phyloP scores from a whole-genome alignment of 345 rosid genomes.

The Salix purpurea region DNA sequence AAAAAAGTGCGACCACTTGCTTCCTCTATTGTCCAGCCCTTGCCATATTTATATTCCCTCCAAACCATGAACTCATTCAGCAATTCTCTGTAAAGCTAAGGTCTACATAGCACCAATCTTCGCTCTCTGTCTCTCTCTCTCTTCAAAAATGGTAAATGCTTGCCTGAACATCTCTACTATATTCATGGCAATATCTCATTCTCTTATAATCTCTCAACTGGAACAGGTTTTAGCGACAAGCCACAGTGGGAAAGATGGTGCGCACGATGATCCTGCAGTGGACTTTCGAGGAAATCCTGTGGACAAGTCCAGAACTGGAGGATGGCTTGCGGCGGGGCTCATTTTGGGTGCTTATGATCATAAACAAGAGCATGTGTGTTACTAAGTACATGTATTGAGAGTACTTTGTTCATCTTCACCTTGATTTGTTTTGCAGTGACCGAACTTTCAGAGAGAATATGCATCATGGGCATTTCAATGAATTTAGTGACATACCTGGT shows the following conservation, averaged over 20 bases:
- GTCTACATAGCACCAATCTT: background rate
- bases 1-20: background rate
- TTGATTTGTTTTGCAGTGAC: constrained; percentile 43
- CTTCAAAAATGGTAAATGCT: constrained; percentile 4
- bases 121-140: background rate
- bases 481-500: constrained; percentile 83
- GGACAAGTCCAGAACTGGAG: constrained; percentile 76
- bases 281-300: constrained; percentile 62
- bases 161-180: background rate
- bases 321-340: constrained; percentile 90
- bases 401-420: background rate
- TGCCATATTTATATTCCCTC: background rate
- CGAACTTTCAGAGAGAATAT: constrained; percentile 83
- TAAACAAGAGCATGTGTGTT: background rate
- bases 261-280: constrained; percentile 29
- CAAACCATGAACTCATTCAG: background rate
- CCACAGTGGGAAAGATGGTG: constrained; percentile 40
- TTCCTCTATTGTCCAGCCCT: background rate
- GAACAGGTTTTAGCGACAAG: constrained; percentile 47
- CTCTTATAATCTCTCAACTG: background rate
- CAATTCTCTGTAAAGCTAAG: background rate
- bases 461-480: constrained; percentile 90
- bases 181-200: background rate
- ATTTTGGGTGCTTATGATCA: constrained; percentile 51
- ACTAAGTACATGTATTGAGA: background rate